phyloP scores from a whole-genome alignment of 2,329 filamentous ascomycete genomes.

The Aspergillus ochraceus region DNA sequence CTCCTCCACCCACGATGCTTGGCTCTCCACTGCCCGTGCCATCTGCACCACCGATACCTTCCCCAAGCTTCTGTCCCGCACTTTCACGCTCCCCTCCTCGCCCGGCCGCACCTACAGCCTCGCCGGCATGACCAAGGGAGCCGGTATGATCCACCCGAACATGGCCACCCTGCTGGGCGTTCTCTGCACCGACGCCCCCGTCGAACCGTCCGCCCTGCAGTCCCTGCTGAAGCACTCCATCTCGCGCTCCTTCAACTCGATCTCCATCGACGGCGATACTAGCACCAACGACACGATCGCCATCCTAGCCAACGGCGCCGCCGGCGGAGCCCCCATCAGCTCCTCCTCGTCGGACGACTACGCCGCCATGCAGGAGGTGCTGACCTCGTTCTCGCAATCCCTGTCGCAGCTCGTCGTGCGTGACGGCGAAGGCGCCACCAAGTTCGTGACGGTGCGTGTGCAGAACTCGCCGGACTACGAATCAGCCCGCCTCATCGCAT shows the following conservation, averaged over 20 bases:
- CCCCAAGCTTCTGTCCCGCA: constrained; percentile 85
- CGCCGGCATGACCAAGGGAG: constrained; percentile 95
- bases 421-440: constrained; percentile 95
- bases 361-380: constrained; percentile 65
- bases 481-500: constrained; percentile 76
- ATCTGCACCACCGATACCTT: constrained; percentile 99
- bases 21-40: constrained; percentile 81
- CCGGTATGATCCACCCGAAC: constrained; percentile 98
- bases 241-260: constrained; percentile 89
- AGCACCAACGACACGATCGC: constrained; percentile 97
- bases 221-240: constrained; percentile 71
- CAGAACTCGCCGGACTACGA: constrained; percentile 68
- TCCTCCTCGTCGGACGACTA: constrained; percentile 61
- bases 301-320: constrained; percentile 91
- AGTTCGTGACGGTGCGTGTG: constrained; percentile 93
- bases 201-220: constrained; percentile 67
- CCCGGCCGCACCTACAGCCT: constrained; percentile 75
- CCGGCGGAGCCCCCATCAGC: constrained; percentile 67
- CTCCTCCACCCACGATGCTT: constrained; percentile 76
- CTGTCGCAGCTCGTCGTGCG: constrained; percentile 91
- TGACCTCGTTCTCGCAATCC: constrained; percentile 77
- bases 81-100: constrained; percentile 81
- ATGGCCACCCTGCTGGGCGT: constrained; percentile 95
- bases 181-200: constrained; percentile 85
- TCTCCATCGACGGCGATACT: constrained; percentile 95